phyloP scores from a whole-genome alignment of 176 grass and related monocot species.

The Puya raimondii region DNA sequence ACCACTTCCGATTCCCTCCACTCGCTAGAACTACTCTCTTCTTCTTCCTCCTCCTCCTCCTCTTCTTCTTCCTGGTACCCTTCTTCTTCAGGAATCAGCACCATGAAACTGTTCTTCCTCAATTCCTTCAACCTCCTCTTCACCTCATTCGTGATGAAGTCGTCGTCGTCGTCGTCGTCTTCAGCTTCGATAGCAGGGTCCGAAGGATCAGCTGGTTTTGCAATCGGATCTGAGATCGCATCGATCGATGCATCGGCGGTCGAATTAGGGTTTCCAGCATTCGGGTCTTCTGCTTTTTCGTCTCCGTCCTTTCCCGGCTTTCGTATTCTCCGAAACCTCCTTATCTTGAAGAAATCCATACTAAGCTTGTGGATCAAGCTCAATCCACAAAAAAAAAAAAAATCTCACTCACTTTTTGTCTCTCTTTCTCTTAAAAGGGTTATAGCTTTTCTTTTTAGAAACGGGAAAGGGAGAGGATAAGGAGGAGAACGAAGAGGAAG shows the following conservation, averaged over 20 bases:
- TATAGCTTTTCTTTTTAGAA: too few relatives aligned
- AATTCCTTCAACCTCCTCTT: conserved; percentile 90
- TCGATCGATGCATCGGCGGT: conserved; percentile 10
- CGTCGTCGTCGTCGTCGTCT: conserved; percentile 44
- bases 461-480: background rate
- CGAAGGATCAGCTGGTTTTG: conserved; percentile 1
- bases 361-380: background rate
- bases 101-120: conserved; percentile 91
- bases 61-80: conserved; percentile 40
- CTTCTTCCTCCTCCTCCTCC: conserved; percentile 29
- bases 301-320: conserved; percentile 24
- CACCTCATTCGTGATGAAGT: conserved; percentile 83
- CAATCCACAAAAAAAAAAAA: background rate
- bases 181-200: conserved; percentile 9
- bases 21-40: conserved; percentile 55
- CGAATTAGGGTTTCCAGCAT: conserved; percentile 10
- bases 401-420: conserved; percentile 5
- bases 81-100: conserved; percentile 81
- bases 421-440: background rate
- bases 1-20: conserved; percentile 38
- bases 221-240: conserved; percentile 18
- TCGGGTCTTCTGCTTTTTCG: conserved; percentile 13
- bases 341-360: conserved; percentile 91
- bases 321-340: conserved; percentile 39
- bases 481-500: background rate